A percentile compares a stretch with the other conserved stretches of the same genome.
phyloP scores from a whole-genome alignment of 2,329 filamentous ascomycete genomes.

The Colletotrichum navitas region DNA sequence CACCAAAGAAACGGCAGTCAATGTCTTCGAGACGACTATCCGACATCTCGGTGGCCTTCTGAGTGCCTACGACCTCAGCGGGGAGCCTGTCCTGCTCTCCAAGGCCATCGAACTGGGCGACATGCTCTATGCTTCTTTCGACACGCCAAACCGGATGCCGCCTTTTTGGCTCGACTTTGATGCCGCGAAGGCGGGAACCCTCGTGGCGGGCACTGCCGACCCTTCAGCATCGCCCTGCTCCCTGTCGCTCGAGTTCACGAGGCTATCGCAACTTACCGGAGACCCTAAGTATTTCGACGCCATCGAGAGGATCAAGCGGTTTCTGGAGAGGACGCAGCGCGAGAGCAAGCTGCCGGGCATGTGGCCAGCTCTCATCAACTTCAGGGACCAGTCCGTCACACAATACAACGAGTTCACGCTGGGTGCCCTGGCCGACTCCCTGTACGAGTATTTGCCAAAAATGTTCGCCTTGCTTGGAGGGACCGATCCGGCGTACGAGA shows the following conservation, averaged over 20 bases:
- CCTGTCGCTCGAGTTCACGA: conserved; percentile 78
- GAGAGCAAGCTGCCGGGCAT: conserved; percentile 78
- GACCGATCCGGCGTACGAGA: conserved; percentile 64
- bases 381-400: conserved; percentile 60
- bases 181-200: conserved; percentile 20
- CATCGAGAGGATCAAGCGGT: conserved; percentile 75
- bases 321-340: conserved; percentile 74
- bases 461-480: conserved; percentile 70
- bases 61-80: conserved; percentile 76
- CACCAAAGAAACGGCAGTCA: conserved; percentile 57
- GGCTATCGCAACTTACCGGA: conserved; percentile 79
- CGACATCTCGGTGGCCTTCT: conserved; percentile 78
- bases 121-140: conserved; percentile 74
- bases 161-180: conserved; percentile 41
- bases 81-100: conserved; percentile 64
- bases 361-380: conserved; percentile 78
- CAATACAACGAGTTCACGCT: conserved; percentile 50
- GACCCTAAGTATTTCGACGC: conserved; percentile 82
- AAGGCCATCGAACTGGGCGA: conserved; percentile 75
- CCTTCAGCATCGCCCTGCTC: conserved; percentile 69
- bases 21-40: conserved; percentile 79
- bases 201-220: conserved; percentile 46
- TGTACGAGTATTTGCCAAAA: conserved; percentile 58
- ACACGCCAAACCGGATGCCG: conserved; percentile 77
- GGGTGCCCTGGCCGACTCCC: conserved; percentile 57